phyloP scores from a whole-genome alignment of 306 rosid species.

The Cucurbita argyrosperma region DNA sequence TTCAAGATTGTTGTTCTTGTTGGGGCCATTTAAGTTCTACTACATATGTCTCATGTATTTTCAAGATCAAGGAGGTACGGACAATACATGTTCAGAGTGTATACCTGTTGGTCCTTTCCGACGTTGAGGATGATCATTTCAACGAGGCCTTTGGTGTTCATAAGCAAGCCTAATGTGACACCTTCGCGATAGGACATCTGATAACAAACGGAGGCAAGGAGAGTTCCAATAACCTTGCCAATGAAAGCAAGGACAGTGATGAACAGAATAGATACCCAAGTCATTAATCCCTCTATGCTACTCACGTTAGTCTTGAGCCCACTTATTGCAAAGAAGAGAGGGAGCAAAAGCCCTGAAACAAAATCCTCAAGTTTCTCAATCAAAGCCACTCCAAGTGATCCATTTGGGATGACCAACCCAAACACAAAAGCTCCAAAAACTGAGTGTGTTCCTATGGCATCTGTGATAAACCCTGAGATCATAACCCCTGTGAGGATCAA shows the following conservation, averaged over 20 bases:
- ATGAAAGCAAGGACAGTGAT: slow-evolving; percentile 45
- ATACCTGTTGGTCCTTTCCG: slow-evolving; percentile 66
- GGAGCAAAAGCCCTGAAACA: slow-evolving; percentile 80
- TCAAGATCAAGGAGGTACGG: neutral
- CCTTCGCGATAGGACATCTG: slow-evolving; percentile 61
- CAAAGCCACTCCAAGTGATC: slow-evolving; percentile 69
- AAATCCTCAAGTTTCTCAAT: slow-evolving; percentile 94
- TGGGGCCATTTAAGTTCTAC: neutral
- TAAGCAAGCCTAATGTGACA: slow-evolving; percentile 60
- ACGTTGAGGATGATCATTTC: slow-evolving; percentile 83
- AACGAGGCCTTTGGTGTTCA: slow-evolving; percentile 91
- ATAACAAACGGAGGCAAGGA: slow-evolving; percentile 34
- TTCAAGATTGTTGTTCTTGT: neutral
- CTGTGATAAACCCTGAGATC: slow-evolving; percentile 78
- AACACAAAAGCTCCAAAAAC: slow-evolving; percentile 89
- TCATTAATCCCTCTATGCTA: slow-evolving; percentile 14
- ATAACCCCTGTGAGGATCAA: slow-evolving; percentile 78
- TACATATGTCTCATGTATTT: neutral
- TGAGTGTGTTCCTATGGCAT: slow-evolving; percentile 83
- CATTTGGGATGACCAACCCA: slow-evolving; percentile 77
- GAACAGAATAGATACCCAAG: slow-evolving; percentile 42
- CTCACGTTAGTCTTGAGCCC: slow-evolving; percentile 60
- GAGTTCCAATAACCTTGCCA: slow-evolving; percentile 65
- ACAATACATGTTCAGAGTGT: neutral
- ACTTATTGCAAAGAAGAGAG: slow-evolving; percentile 80